Evolutionary conservation across 2,329 filamentous ascomycete species (phyloP), one percentile per base, ranked within the genome.

Genomic region (Blastomyces silverae): DNA sequence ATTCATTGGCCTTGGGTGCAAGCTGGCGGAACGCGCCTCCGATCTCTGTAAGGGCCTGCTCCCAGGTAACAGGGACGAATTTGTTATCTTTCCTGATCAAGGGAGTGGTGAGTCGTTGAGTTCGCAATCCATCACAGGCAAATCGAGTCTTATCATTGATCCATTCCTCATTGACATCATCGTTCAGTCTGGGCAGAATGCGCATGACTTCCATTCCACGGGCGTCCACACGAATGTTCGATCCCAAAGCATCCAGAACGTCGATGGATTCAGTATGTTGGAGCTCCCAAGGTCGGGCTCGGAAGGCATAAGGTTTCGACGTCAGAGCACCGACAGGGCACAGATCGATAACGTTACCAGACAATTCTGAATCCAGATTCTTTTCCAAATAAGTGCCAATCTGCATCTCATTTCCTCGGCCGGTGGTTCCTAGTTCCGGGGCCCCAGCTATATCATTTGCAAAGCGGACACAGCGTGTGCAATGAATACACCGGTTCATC

Each of bases 401-500:
- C 79, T 99, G 92, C 73, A 99, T 86, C 78, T 96, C 90, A 79
- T 97, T 97, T 76, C 94, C 94, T 82, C 94, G 90, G 75, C 94
- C 94, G 39, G 90, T 90, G 46, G 92, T 96, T 71, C 94, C 94
- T 73, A 99, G 85, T 79, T 99, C 94, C 46, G 94, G 92, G 66
- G 94, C 94, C 73, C 94, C 94, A 67, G 94, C 94, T 73, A 99
- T 84, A 74, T 99, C 94, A 80, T 97, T 99, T 76, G 94, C 90
- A 79, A 99, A 99, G 75, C 94, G 92, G 72, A 99, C 87, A 80
- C 94, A 99, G 74, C 94, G 88, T 69, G 94, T 99, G 84, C 94
- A 99, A 83, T 99, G 94, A 74, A 99, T 99, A 80, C 94, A 99
- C 77, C 94, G 87, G 84, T 99, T 99, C 94, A 99, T 99, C 61